These are phyloP conservation scores for Hypoxylon sp. DNA, from an alignment of 2,329 filamentous ascomycete genomes.

Conservation along the genomic window DNA sequence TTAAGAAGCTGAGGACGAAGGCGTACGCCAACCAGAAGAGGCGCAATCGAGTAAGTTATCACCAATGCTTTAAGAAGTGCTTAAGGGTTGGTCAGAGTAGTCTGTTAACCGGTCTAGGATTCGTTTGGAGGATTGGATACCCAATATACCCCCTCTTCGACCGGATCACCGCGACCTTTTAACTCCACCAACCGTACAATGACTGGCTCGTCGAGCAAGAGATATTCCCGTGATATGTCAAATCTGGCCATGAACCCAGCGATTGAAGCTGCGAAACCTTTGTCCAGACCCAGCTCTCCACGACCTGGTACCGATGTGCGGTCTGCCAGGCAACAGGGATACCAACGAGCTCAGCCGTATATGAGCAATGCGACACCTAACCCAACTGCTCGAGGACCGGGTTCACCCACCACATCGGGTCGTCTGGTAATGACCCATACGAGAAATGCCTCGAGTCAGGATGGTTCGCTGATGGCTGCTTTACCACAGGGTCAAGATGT, in stretches of 20 bases:
- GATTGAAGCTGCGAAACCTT: constrained; percentile 58
- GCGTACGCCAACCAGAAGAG: constrained; percentile 81
- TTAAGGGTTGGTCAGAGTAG: too few species aligned
- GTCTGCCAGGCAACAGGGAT: constrained; percentile 61
- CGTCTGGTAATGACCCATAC: constrained; percentile 74
- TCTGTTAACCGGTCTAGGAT: constrained; percentile 63
- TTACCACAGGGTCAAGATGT: constrained; percentile 87
- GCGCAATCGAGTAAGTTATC: constrained; percentile 77
- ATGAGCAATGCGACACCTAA: constrained; percentile 60
- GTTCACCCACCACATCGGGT: constrained; percentile 67
- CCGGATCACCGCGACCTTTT: constrained; percentile 70
- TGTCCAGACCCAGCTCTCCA: constrained; percentile 77
- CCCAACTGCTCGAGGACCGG: constrained; percentile 62
- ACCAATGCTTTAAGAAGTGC: too few species aligned
- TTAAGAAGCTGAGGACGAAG: constrained; percentile 82
- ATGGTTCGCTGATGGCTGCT: constrained; percentile 85
- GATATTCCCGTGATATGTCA: constrained; percentile 67
- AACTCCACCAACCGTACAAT: constrained; percentile 60
- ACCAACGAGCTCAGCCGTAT: constrained; percentile 60
- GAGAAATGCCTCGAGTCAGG: constrained; percentile 83
- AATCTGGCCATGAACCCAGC: constrained; percentile 51
- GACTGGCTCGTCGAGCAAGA: constrained; percentile 62
- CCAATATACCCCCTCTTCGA: constrained; percentile 64
- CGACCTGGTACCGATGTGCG: constrained; percentile 65
- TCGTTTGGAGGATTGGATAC: constrained; percentile 83